Conservation (phyloP, 768 basidiomycete species). For the Hebeloma cylindrosporum region DNA sequence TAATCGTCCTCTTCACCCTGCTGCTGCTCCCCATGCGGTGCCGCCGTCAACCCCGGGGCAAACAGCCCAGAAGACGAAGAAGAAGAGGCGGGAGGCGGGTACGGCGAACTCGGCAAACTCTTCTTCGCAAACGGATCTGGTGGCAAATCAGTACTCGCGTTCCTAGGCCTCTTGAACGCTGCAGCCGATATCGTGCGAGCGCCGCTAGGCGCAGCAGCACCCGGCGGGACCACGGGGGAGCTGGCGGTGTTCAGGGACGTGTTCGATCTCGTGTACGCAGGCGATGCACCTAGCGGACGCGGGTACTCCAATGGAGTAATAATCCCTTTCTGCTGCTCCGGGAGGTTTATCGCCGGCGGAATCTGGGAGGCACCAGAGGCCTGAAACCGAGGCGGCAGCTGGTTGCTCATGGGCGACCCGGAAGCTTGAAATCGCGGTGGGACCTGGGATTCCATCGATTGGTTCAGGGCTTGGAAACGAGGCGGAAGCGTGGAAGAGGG, state of each 20-base stretch:
- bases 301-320: slow-evolving; percentile 49
- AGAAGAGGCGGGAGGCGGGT: slow-evolving; percentile 15
- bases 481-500: slow-evolving; percentile 22
- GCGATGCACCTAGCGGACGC: slow-evolving; percentile 22
- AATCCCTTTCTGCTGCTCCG: slow-evolving; percentile 14
- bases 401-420: slow-evolving; percentile 13
- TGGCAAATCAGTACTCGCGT: slow-evolving; percentile 24
- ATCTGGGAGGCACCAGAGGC: slow-evolving; percentile 24
- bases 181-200: slow-evolving; percentile 72
- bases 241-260: slow-evolving; percentile 15
- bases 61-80: not conserved
- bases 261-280: slow-evolving; percentile 13
- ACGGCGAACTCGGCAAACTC: slow-evolving; percentile 48
- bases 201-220: slow-evolving; percentile 28
- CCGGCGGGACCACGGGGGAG: slow-evolving; percentile 2
- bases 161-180: slow-evolving; percentile 60
- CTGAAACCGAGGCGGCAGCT: slow-evolving; percentile 28
- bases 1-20: slow-evolving; percentile 37
- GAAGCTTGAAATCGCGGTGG: slow-evolving; percentile 28
- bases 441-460: slow-evolving; percentile 18
- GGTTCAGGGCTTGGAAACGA: slow-evolving; percentile 25
- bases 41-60: slow-evolving; percentile 6
- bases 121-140: slow-evolving; percentile 41
- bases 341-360: slow-evolving; percentile 17
- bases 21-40: slow-evolving; percentile 14